These are phyloP conservation scores for Myxozyma vanderwaltii DNA, from an alignment of 805 yeast species.

Conservation along the genomic window DNA sequence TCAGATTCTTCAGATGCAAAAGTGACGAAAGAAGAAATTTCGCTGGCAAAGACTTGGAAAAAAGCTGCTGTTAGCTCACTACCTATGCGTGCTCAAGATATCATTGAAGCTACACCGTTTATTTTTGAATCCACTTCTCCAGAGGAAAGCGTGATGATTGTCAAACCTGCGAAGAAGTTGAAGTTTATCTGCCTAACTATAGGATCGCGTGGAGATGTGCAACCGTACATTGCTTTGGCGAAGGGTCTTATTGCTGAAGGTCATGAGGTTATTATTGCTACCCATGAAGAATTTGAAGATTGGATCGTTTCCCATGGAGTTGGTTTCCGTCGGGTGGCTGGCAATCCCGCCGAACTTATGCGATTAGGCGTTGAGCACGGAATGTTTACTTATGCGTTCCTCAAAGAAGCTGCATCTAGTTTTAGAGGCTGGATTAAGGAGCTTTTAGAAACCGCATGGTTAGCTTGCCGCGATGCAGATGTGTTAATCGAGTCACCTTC, in stretches of 20 bases:
- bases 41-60: constrained; percentile 1
- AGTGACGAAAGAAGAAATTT: constrained; percentile 5
- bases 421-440: constrained; percentile 84
- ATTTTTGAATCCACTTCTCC: constrained; percentile 42
- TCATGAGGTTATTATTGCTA: constrained; percentile 79
- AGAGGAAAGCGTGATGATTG: constrained; percentile 43
- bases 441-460: constrained; percentile 73
- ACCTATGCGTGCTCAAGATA: background rate
- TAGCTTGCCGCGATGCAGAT: constrained; percentile 81
- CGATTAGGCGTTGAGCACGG: constrained; percentile 90
- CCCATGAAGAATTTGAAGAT: constrained; percentile 76
- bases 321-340: constrained; percentile 75
- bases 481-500: constrained; percentile 93
- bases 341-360: constrained; percentile 92
- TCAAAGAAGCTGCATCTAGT: constrained; percentile 77
- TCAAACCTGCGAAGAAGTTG: constrained; percentile 55
- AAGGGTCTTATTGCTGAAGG: constrained; percentile 79
- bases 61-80: background rate
- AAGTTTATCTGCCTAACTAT: constrained; percentile 76
- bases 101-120: constrained; percentile 13
- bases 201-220: constrained; percentile 96
- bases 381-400: constrained; percentile 75
- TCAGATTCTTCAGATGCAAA: background rate
- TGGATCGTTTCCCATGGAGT: constrained; percentile 74
- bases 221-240: constrained; percentile 91